phyloP scores from a whole-genome alignment of 192 early-diverging fungal species.

The Podila clonocystis region DNA sequence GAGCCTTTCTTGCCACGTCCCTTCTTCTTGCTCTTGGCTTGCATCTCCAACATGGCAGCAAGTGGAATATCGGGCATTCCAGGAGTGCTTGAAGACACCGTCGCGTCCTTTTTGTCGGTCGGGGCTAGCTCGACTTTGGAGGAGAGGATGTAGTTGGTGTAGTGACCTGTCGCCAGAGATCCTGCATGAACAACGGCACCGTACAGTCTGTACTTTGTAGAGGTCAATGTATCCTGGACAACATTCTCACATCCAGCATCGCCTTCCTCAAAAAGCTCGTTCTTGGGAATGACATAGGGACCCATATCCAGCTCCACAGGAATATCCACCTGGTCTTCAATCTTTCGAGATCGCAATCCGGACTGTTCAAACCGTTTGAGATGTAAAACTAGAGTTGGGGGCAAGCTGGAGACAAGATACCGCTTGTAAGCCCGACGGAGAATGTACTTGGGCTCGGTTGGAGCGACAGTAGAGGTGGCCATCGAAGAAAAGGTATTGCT shows the following conservation, averaged over 20 bases:
- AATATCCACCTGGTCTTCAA: conserved; percentile 52
- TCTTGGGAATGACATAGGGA: conserved; percentile 41
- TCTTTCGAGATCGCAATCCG: conserved; percentile 25
- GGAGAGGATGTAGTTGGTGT: conserved; percentile 50
- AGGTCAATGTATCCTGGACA: neutral
- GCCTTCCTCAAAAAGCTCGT: conserved; percentile 18
- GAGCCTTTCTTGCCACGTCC: conserved; percentile 2
- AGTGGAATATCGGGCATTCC: conserved; percentile 28
- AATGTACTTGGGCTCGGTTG: conserved; percentile 14
- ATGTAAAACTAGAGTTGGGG: conserved; percentile 52
- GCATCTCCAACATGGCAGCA: conserved; percentile 9
- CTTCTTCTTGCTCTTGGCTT: conserved; percentile 18
- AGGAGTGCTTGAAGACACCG: neutral
- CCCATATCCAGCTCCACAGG: conserved; percentile 47
- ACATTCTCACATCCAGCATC: conserved; percentile 5
- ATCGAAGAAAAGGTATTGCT: neutral
- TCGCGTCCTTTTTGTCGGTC: neutral
- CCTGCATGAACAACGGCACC: conserved; percentile 57
- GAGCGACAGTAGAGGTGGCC: neutral
- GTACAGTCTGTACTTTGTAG: conserved; percentile 51
- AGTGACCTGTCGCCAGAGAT: conserved; percentile 53
- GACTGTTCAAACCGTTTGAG: conserved; percentile 57
- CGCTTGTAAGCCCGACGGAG: conserved; percentile 52
- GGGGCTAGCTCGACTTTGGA: conserved; percentile 34
- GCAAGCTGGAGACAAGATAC: conserved; percentile 46